Evolutionary conservation across 2,329 filamentous ascomycete species (phyloP), one percentile per base, ranked within the genome.

Genomic region (Beauveria sp.): DNA sequence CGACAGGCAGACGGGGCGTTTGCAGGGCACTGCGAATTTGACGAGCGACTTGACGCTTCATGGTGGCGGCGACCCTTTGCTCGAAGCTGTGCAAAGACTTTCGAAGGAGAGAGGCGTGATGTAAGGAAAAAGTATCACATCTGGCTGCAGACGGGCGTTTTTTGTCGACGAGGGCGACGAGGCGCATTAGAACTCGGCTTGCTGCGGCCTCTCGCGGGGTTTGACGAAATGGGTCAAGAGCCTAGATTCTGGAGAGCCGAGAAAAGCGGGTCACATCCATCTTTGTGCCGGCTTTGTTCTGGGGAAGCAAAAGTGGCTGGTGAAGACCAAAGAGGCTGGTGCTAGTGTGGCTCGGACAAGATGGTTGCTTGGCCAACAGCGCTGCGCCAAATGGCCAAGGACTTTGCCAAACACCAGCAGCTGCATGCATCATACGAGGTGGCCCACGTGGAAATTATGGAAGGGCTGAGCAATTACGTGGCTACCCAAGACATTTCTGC

Each of bases 311-410:
- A 57, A 26, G 53, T 62, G 53, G 60, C 60, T 62, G 28, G 34
- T 43, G 18, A 22, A 3, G 3, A 28, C 10, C 22, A 34, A 59
- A 40, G 58, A 55, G 58, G 58, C 58, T 60, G 58, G 50, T 54
- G 58, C n/a, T 40, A 61, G 47, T 61, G 58, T 61, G 58, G 58
- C 58, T 61, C 34, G 18, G 70, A 72, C 70, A 66, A 70, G 74
- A 75, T 74, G 67, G 76, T 79, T 78, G 74, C 71, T 71, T 65
- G 56, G 75, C 65, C 76, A 76, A 78, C 77, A 64, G 60, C 3
- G 24, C n/a, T 8, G 42, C 49, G 20, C 24, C 49, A 61, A 66
- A 60, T 22, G 42, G 63, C 64, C 68, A 67, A 67, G 64, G 34
- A 38, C 34, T 38, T 14, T 58, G 56, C 53, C 66, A 66, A 65